Percentiles rank a stretch among this genome's conserved stretches.
These are phyloP conservation scores for Antitrichia curtipendula DNA, from an alignment of 225 moss, liverwort and hornwort genomes.

Conservation along the genomic window DNA sequence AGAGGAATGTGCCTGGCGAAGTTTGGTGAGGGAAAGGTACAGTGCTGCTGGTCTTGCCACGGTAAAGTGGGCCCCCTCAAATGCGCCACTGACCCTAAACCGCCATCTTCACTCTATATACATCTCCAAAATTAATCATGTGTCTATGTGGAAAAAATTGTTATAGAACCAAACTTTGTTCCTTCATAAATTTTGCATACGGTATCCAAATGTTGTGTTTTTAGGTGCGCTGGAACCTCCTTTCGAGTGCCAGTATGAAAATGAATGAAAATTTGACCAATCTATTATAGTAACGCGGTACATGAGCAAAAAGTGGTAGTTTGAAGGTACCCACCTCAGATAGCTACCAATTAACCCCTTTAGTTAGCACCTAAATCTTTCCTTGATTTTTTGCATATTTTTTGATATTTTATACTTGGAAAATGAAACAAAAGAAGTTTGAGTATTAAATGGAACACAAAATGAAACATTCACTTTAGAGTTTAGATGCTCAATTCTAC, in stretches of 20 bases:
- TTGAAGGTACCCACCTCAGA: not conserved
- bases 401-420: too few species aligned
- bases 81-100: not conserved
- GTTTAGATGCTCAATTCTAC: not conserved
- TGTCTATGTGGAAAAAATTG: too few species aligned
- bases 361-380: fast-evolving
- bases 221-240: too few species aligned
- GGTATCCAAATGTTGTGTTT: too few species aligned
- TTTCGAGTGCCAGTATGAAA: not conserved
- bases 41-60: not conserved
- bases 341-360: fast-evolving
- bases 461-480: not conserved
- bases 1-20: not conserved
- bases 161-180: too few species aligned
- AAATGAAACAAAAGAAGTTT: too few species aligned
- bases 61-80: not conserved
- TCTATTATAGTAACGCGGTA: not conserved
- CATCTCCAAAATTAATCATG: too few species aligned
- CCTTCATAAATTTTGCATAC: too few species aligned
- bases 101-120: not conserved
- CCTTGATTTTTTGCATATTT: not conserved
- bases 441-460: not conserved
- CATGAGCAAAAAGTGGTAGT: too few species aligned
- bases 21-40: not conserved
- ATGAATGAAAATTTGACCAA: not conserved